Conservation (phyloP, 805 yeast species). For the Blastobotrys chiropterorum region DNA sequence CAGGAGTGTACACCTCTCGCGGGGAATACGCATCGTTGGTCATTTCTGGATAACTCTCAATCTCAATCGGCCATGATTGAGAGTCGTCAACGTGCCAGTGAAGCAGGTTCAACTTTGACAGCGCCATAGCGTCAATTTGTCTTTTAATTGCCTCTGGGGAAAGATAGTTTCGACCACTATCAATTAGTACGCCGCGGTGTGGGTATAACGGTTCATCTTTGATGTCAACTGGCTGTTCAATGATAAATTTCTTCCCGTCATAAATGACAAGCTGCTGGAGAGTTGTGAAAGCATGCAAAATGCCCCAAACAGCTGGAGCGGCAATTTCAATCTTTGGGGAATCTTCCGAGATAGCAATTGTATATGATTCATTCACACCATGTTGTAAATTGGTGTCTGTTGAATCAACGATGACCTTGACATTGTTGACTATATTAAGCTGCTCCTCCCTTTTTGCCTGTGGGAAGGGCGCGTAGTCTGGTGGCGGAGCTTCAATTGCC, state of each 20-base stretch:
- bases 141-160: constrained; percentile 24
- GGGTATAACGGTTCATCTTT: constrained; percentile 31
- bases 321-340: constrained; percentile 21
- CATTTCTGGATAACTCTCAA: constrained; percentile 33
- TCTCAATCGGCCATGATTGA: constrained; percentile 35
- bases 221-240: constrained; percentile 30
- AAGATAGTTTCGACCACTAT: constrained; percentile 33
- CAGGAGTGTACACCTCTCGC: constrained; percentile 26
- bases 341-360: constrained; percentile 19
- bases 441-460: constrained; percentile 9
- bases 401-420: constrained; percentile 21
- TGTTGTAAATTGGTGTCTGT: constrained; percentile 29
- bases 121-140: constrained; percentile 34
- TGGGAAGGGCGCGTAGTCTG: constrained; percentile 17
- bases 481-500: constrained; percentile 27
- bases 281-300: constrained; percentile 36
- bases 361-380: constrained; percentile 38
- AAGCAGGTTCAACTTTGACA: constrained; percentile 32
- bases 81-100: constrained; percentile 37
- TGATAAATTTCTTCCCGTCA: constrained; percentile 20
- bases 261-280: constrained; percentile 32
- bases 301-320: constrained; percentile 39
- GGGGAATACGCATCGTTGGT: constrained; percentile 29
- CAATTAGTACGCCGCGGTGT: constrained; percentile 35
- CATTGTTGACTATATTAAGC: not conserved